Evolutionary conservation across 139 green algal species (phyloP).

Genomic region (Chlorella sorokiniana): DNA sequence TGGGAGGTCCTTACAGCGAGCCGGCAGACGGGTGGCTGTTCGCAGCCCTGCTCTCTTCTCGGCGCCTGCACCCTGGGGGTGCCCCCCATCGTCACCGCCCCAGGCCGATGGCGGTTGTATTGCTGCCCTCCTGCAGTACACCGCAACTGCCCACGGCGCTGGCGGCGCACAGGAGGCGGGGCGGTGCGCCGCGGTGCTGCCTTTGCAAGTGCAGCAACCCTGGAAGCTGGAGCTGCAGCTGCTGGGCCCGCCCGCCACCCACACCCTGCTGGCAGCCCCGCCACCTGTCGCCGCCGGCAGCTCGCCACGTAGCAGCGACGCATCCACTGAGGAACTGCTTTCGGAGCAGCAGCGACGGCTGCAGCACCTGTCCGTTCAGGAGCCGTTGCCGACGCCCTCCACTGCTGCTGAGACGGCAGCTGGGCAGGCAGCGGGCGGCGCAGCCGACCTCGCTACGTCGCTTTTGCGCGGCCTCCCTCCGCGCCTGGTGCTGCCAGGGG

Average conservation of each 20-base stretch:
- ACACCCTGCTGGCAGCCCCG: slow-evolving; percentile 18
- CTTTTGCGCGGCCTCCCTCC: slow-evolving; percentile 16
- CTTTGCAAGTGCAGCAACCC: slow-evolving; percentile 16
- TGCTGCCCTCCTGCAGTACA: slow-evolving; percentile 2
- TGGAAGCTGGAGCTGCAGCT: slow-evolving; percentile 23
- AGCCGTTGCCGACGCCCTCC: not conserved
- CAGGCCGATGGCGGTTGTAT: not conserved
- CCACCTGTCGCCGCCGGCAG: not conserved
- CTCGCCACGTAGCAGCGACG: not conserved
- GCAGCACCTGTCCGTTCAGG: not conserved
- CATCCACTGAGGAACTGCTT: not conserved
- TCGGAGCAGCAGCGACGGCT: slow-evolving; percentile 15
- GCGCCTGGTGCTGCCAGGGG: slow-evolving; percentile 24
- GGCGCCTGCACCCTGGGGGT: too few species aligned
- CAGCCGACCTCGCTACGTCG: not conserved
- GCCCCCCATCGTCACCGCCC: not conserved
- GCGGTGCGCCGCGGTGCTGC: not conserved
- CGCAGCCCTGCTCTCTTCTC: not conserved
- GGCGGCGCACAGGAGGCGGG: not conserved
- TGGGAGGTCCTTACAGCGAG: not conserved
- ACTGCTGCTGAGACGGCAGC: not conserved
- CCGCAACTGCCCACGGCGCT: not conserved
- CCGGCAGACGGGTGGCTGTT: not conserved
- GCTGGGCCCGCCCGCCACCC: slow-evolving; percentile 18
- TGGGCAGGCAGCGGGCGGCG: not conserved